Percentiles rank a stretch among this genome's conserved stretches.
phyloP scores from a whole-genome alignment of 805 yeast species.

The Kuraishia capsulata region DNA sequence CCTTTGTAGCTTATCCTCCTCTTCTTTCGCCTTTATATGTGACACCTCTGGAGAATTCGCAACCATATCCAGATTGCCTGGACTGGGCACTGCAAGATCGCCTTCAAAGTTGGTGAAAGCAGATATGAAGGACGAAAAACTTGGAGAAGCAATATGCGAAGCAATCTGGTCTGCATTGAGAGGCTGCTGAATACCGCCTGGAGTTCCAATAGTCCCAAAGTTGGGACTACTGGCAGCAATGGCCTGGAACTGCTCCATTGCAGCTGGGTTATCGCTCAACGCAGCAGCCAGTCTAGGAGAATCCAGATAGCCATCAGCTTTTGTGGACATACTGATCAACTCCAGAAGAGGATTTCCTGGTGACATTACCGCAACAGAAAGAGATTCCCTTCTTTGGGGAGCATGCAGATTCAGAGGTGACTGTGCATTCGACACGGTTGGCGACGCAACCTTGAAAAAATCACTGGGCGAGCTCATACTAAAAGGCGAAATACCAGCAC shows the following conservation, averaged over 20 bases:
- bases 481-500: background rate
- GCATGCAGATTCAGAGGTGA: slow-evolving; percentile 1
- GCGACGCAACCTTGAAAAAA: background rate
- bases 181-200: background rate
- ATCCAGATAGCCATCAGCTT: slow-evolving; percentile 12
- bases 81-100: slow-evolving; percentile 13
- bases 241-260: slow-evolving; percentile 13
- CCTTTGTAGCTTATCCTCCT: no score
- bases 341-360: slow-evolving; percentile 13
- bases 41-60: slow-evolving; percentile 6
- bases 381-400: background rate
- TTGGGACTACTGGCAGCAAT: slow-evolving; percentile 8
- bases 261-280: slow-evolving; percentile 13
- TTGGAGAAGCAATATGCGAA: slow-evolving; percentile 12
- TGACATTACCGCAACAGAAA: background rate
- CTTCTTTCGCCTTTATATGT: background rate
- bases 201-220: background rate
- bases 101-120: slow-evolving; percentile 20
- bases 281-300: slow-evolving; percentile 15
- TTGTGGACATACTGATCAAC: slow-evolving; percentile 11
- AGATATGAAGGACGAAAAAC: slow-evolving; percentile 15
- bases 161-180: background rate
- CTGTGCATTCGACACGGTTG: background rate
- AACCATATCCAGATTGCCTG: slow-evolving; percentile 12
- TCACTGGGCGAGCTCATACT: background rate